Evolutionary conservation across 2,329 filamentous ascomycete genomes (phyloP).

Genomic region (Tolypocladium cylindrosporum): DNA sequence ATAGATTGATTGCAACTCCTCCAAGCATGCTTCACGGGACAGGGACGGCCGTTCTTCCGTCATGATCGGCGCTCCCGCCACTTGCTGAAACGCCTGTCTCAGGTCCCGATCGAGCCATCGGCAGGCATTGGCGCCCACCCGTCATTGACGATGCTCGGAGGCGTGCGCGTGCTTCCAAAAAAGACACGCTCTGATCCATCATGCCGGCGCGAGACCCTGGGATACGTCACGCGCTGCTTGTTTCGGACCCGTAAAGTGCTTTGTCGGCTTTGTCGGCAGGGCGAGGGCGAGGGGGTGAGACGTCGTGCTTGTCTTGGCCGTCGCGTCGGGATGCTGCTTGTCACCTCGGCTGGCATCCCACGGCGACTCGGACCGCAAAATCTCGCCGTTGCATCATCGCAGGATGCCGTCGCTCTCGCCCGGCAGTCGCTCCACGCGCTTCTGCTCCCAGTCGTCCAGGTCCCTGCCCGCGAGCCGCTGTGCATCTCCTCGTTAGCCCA

Average conservation of each 20-base stretch:
- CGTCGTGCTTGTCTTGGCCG: not conserved
- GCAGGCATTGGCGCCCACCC: not conserved
- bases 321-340: slow-evolving; percentile 5
- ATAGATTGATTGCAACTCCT: not conserved
- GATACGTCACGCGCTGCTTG: not conserved
- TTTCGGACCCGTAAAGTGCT: not conserved
- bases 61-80: not conserved
- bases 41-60: not conserved
- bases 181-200: not conserved
- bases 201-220: not conserved
- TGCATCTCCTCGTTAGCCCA: not conserved
- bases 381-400: slow-evolving; percentile 16
- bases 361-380: not conserved
- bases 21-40: not conserved
- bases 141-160: not conserved
- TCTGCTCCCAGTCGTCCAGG: slow-evolving; percentile 93
- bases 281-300: not conserved
- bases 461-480: slow-evolving; percentile 61
- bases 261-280: no score
- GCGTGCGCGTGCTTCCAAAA: not conserved
- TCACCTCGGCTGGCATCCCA: not conserved
- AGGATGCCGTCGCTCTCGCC: slow-evolving; percentile 84
- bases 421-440: slow-evolving; percentile 77
- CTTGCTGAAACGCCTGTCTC: not conserved
- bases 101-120: not conserved